Evolutionary conservation across 2,329 filamentous ascomycete species (phyloP), one percentile per base, ranked within the genome.

Genomic region (Fusarium euwallaceae): DNA sequence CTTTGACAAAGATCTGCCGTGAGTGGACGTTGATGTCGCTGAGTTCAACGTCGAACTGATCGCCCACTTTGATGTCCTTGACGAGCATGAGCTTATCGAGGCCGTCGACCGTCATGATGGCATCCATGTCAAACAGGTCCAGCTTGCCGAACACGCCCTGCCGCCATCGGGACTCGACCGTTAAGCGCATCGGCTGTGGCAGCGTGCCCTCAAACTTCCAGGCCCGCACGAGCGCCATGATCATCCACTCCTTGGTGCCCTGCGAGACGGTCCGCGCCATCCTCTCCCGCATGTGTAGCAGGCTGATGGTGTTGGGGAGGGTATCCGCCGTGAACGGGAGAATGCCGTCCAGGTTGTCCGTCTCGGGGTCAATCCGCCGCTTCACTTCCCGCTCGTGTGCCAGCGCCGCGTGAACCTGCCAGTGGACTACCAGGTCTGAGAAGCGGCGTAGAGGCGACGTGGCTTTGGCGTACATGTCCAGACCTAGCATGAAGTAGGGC

Each of bases 391-490:
- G 83, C 74, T 88, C 86, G 68, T 86, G 81, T 16, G 84, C 82
- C 36, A 93, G 82, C 11, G 89, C 87, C 3, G 87, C 88, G 77
- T 92, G 88, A 71, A 93, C 89, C 80, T 93, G 91, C 89, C 90
- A 93, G 82, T 93, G 91, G 2, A 89, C 86, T 36, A 93, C 79
- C 56, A 93, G 82, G 80, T 93, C 92, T 6, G 85, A 82, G 81
- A 88, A 93, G 51, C 92, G 88, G 37, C 92, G 89, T n/a, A 93
- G 85, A 20, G 92, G 92, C 60, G 89, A 92, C 9, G 92, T 93
- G 43, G 88, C 88, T 74, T 91, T 92, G 67, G 88, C 84, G 80
- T 93, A 92, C 82, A 89, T 88, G 64, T 90, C 86, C 2, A 88
- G 78, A 20, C 91, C 92, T 67, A 92, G 85, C 53, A 87, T 84